Conservation (phyloP, 257 asterid species). For the Solanum pimpinellifolium region DNA sequence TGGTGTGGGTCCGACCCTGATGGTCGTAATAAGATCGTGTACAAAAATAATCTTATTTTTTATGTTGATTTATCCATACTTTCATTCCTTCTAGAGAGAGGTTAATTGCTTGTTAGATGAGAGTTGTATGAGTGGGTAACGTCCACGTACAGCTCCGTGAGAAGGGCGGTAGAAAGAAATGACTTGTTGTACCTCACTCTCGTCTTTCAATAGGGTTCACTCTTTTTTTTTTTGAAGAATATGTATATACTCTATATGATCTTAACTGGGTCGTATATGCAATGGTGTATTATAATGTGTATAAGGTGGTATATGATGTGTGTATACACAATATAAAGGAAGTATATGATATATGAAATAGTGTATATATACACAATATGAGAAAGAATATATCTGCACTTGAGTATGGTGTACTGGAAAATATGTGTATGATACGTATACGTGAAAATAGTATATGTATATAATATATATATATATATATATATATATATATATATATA, state of each 20-base stretch:
- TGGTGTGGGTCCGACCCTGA: too few relatives aligned
- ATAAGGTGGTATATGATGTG: background rate
- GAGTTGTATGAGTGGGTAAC: background rate
- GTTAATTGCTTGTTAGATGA: background rate
- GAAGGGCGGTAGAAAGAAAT: background rate
- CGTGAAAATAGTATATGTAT: too few relatives aligned
- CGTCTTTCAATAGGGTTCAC: background rate
- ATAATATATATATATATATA: too few relatives aligned
- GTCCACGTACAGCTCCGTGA: too few relatives aligned
- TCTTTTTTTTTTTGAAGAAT: background rate
- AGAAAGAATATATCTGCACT: too few relatives aligned
- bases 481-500: too few relatives aligned
- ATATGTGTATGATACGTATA: too few relatives aligned
- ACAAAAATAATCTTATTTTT: background rate
- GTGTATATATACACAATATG: too few relatives aligned
- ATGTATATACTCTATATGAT: background rate
- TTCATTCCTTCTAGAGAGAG: background rate
- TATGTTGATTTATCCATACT: background rate
- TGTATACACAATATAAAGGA: background rate
- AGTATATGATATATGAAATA: too few relatives aligned
- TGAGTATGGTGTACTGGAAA: too few relatives aligned
- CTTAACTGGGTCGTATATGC: background rate
- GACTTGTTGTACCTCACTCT: background rate
- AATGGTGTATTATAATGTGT: background rate
- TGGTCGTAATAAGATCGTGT: background rate